Base-by-base conservation (phyloP, 139 green algal species). In the Volvox africanus region DNA sequence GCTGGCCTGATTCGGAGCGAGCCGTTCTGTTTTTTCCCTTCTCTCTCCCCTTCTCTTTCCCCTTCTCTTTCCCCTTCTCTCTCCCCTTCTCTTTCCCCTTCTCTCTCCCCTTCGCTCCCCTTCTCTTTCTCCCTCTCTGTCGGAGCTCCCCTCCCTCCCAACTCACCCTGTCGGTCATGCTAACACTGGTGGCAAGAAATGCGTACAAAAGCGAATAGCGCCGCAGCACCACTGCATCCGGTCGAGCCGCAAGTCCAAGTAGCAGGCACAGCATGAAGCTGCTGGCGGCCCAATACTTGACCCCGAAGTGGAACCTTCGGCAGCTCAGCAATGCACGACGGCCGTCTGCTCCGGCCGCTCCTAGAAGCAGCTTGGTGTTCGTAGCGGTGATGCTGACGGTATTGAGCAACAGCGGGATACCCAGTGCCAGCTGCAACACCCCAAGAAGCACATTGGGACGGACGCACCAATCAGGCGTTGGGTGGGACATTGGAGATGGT, bases 101-200 rank as follows among this genome's bases (percentile, higher is more conserved):
- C 62, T 19, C 62, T 26, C 17, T 69, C 62, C 62, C 62, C 19
- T 19, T 19, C 62, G 62, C 62, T 19, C 62, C 62, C 62, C 19
- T 69, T 69, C 62, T 26, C 62, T 69, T 19, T 69, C 62, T 26
- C 62, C 62, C 17, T 69, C 62, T 69, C 62, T 19, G 62, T 69
- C 62, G 17, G 17, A 17, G 62, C 62, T 79, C 71, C 71, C 20
- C 6, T 79, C 22, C 71, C 78, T 33, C 35, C 1, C 81, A 14
- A 11, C 81, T 76, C 81, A 87, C 81, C 55, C 81, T 67, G 17
- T 87, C 81, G 19, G 81, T 77, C 81, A 87, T 87, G 81, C 61
- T 62, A 62, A 87, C 61, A 14, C 61, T 61, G n/a, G 81, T 87
- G 30, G 81, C 81, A 18, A 87, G 28, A 55, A 87, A 87, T 32